phyloP scores from a whole-genome alignment of 257 asterid species.

The Thymus mandschuricus region DNA sequence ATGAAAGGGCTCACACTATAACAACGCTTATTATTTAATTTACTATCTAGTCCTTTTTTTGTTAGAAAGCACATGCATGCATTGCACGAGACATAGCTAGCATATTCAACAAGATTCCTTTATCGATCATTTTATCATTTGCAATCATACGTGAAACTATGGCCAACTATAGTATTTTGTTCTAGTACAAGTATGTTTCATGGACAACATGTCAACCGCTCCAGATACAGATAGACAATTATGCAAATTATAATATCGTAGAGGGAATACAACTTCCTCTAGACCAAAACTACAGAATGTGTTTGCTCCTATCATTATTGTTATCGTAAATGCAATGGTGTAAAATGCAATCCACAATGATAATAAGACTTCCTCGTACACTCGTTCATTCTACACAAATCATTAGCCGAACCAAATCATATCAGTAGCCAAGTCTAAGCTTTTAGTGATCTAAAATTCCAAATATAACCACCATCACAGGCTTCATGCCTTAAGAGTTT shows the following conservation, averaged over 20 bases:
- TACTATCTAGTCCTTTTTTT: background rate
- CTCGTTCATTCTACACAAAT: background rate
- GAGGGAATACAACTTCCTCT: background rate
- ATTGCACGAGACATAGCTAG: background rate
- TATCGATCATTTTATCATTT: background rate
- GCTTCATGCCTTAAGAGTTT: too few relatives aligned
- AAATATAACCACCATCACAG: too few relatives aligned
- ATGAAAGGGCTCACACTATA: background rate
- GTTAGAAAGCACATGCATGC: conserved; percentile 4
- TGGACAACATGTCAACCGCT: too few relatives aligned
- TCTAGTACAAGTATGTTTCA: background rate
- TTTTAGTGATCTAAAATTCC: background rate
- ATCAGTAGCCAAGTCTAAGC: background rate
- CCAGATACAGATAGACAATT: background rate
- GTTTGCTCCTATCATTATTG: background rate
- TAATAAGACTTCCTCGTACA: background rate
- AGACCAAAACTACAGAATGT: background rate
- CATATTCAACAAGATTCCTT: background rate
- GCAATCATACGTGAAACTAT: too few relatives aligned
- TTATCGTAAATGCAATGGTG: background rate
- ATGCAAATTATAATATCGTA: background rate
- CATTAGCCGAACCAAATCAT: background rate
- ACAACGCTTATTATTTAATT: background rate
- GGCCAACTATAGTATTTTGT: background rate
- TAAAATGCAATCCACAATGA: background rate